A percentile compares a stretch with the other conserved stretches of the same genome.
These are phyloP conservation scores for Lasiosphaeriaceae sp. DNA, from an alignment of 495 filamentous ascomycete species.

Conservation along the genomic window DNA sequence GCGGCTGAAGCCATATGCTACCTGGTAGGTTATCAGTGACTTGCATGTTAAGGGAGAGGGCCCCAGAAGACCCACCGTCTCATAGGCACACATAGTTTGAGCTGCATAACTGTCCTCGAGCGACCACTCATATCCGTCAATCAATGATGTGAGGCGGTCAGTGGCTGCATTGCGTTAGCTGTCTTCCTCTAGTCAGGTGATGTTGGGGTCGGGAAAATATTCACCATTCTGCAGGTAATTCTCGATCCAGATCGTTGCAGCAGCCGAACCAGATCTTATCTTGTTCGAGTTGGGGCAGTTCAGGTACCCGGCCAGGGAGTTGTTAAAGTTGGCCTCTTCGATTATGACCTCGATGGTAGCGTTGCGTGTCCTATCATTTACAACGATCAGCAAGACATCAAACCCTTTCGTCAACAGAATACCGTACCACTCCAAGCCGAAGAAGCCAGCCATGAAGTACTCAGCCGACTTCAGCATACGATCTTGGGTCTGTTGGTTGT, in stretches of 20 bases:
- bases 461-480: slow-evolving; percentile 72
- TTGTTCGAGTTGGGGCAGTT: slow-evolving; percentile 59
- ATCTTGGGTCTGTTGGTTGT: slow-evolving; percentile 45
- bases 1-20: slow-evolving; percentile 59
- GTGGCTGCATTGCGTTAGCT: slow-evolving; percentile 32
- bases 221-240: slow-evolving; percentile 46
- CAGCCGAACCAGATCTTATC: slow-evolving; percentile 40
- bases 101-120: slow-evolving; percentile 50
- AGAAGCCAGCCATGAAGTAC: slow-evolving; percentile 71
- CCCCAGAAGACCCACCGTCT: slow-evolving; percentile 44
- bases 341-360: slow-evolving; percentile 61
- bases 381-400: slow-evolving; percentile 33
- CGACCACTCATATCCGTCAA: slow-evolving; percentile 49
- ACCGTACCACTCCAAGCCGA: slow-evolving; percentile 52
- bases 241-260: slow-evolving; percentile 50
- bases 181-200: background rate
- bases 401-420: slow-evolving; percentile 5
- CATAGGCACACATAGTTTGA: slow-evolving; percentile 73
- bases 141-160: slow-evolving; percentile 39
- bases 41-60: background rate
- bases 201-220: background rate
- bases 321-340: slow-evolving; percentile 62
- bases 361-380: slow-evolving; percentile 40
- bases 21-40: background rate
- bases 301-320: slow-evolving; percentile 54